These are phyloP conservation scores for Trichosporon asahii DNA, from an alignment of 1,284 basidiomycete genomes.

Conservation along the genomic window DNA sequence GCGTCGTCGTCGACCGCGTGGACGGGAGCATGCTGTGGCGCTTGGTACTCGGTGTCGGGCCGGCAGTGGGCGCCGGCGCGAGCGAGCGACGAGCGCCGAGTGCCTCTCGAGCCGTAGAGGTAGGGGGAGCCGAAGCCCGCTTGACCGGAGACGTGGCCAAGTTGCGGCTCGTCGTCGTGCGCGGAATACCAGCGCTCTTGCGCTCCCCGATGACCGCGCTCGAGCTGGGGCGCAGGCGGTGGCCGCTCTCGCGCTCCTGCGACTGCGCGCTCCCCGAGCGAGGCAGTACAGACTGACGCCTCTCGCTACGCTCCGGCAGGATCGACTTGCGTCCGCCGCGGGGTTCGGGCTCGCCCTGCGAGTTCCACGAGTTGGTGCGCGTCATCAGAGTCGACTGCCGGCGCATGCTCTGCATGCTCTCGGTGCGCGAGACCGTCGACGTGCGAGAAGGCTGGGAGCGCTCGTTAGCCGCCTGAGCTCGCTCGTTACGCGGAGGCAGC, in stretches of 20 bases:
- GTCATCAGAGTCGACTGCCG: background rate
- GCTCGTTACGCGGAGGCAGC: background rate
- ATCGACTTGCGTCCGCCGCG: background rate
- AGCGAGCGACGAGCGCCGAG: background rate
- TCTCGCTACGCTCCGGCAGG: background rate
- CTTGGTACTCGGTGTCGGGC: background rate
- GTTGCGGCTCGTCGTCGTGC: background rate
- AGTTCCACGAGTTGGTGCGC: background rate
- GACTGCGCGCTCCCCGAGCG: background rate
- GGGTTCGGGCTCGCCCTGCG: background rate
- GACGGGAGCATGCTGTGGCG: background rate
- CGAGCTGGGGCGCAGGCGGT: background rate
- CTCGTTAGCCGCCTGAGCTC: background rate
- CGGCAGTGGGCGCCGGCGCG: background rate
- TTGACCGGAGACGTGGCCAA: background rate
- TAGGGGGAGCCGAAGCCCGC: background rate
- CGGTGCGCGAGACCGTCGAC: background rate
- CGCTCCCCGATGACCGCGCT: background rate
- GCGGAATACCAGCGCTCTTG: background rate
- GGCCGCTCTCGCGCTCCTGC: background rate
- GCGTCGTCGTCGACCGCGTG: background rate
- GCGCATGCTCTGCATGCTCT: background rate
- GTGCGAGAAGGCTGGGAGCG: background rate
- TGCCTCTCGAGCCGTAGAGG: background rate
- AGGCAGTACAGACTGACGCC: background rate